Conservation (phyloP, 2,329 filamentous ascomycete species). For the Verticillium zaregamsianum region DNA sequence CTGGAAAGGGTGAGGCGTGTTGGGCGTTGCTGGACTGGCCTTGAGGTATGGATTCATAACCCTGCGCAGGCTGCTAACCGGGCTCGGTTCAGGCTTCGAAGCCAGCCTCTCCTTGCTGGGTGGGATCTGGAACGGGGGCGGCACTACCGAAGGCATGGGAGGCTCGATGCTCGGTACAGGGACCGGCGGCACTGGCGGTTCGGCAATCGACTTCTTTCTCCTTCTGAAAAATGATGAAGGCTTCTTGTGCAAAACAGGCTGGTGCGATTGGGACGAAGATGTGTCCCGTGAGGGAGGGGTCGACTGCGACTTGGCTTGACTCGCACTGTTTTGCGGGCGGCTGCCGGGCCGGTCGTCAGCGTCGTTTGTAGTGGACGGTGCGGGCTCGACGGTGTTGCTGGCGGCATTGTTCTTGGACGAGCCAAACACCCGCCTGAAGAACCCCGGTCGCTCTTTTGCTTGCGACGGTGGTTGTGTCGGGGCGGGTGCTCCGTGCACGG, state of each 20-base stretch:
- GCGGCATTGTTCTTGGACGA: constrained; percentile 54
- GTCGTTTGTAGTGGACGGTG: constrained; percentile 18
- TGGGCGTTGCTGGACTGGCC: constrained; percentile 19
- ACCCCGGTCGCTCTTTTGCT: constrained; percentile 71
- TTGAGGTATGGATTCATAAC: constrained; percentile 82
- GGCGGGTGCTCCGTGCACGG: constrained; percentile 42
- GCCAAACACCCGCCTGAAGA: constrained; percentile 89
- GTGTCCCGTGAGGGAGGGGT: constrained; percentile 47
- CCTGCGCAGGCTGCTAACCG: constrained; percentile 75
- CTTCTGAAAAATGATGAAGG: constrained; percentile 91
- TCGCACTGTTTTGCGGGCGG: constrained; percentile 37
- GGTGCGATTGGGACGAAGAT: constrained; percentile 38
- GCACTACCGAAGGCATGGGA: constrained; percentile 29
- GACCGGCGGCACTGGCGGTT: constrained; percentile 57
- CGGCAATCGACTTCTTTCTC: constrained; percentile 83
- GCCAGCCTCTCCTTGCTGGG: constrained; percentile 23
- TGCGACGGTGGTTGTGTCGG: constrained; percentile 44
- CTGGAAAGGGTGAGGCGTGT: constrained; percentile 5
- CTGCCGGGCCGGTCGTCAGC: constrained; percentile 30
- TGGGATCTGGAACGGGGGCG: constrained; percentile 25
- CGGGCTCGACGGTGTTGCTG: constrained; percentile 5
- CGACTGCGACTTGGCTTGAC: constrained; percentile 42
- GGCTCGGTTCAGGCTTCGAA: constrained; percentile 46
- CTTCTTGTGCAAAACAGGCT: constrained; percentile 72
- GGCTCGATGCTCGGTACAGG: constrained; percentile 32